Base-by-base conservation (phyloP, 1,139 yeast species). In the Diutina pseudorugosa region DNA sequence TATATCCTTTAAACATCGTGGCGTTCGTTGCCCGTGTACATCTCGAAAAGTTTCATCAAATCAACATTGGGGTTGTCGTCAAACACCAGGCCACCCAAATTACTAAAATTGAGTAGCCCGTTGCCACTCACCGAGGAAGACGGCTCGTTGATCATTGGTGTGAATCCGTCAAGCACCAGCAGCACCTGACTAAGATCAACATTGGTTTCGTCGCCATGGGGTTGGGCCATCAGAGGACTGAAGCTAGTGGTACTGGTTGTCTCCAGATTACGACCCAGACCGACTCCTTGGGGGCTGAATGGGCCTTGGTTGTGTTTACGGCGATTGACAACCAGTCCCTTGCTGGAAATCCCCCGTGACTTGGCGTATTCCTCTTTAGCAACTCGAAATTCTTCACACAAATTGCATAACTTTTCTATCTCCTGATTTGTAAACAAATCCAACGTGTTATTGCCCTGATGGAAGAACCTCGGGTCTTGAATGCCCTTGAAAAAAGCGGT, bases 371-470 rank as follows among this genome's bases (percentile, higher is more conserved):
- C 60, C 19, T 55, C 41, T 55, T 73, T 74, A 4, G 76, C 75
- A n/a, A 60, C 56, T 51, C 72, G 59, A 57, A 72, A 72, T 51
- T 74, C 77, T 51, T 71, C 75, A 56, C 74, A 70, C 52, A 74
- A 61, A 52, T 65, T 65, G 55, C 73, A 65, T 51, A 74, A 62
- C 56, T 68, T 69, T 47, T 68, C 65, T 33, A 74, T 61, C 53
- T 73, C 79, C 16, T 63, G 59, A 14, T 65, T 62, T 2, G 73
- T 61, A 55, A 73, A 69, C 55, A 66, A 72, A 53, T 72, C 73
- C 53, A 74, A 59, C 68, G 73, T 65, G 57, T 72, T 73, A 18
- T 75, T 67, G 1, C 76, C 75, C 43, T 68, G 66, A 51, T 71
- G 72, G 55, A 64, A 64, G 52, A 67, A 66, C 40, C 52, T 50